Base-by-base conservation (phyloP, 192 early-diverging fungal species). In the Backusella liffmaniae region DNA sequence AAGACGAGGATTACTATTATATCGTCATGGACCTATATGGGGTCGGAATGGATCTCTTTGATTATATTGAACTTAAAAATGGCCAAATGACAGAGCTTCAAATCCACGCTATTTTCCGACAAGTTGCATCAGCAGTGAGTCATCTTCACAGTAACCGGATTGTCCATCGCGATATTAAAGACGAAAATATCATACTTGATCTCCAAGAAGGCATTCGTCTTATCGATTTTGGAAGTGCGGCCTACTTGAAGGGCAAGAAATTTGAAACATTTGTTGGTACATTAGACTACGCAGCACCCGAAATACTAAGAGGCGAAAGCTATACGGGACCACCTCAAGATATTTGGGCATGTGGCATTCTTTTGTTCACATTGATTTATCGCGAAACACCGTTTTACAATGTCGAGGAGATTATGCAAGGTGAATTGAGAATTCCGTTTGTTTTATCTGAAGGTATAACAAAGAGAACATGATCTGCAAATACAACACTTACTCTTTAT, bases 151-250 rank as follows among this genome's bases (percentile, higher is more conserved):
- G 79, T 35, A 81, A 88, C 67, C 84, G 84, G 26, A 91, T 94
- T 75, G 90, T 92, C 10, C 95, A 96, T 72, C 83, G 92, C 26
- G 95, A 96, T 78, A 95, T 96, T 80, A 96, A 96, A 81, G 95
- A 96, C 72, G 95, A 96, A 77, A 96, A 96, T 79, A 90, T 94
- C 26, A 90, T 94, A 74, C 72, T 93, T 36, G 88, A 89, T 77
- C 79, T 87, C 46, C 59, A 84, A 21, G 81, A 83, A 68, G 77
- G 73, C 23, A 85, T 93, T 68, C 89, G 94, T 72, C 77, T 96
- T 70, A 91, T 95, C 68, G 95, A 96, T 73, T 96, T 96, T 89
- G 95, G 95, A 16, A 87, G 87, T 35, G 89, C 91, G 0, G 88
- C 88, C 21, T 89, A 88, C 67, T 74, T 92, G 35, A 88, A 88